phyloP scores from a whole-genome alignment of 1,139 yeast genomes.

The Taiozyma sp. region DNA sequence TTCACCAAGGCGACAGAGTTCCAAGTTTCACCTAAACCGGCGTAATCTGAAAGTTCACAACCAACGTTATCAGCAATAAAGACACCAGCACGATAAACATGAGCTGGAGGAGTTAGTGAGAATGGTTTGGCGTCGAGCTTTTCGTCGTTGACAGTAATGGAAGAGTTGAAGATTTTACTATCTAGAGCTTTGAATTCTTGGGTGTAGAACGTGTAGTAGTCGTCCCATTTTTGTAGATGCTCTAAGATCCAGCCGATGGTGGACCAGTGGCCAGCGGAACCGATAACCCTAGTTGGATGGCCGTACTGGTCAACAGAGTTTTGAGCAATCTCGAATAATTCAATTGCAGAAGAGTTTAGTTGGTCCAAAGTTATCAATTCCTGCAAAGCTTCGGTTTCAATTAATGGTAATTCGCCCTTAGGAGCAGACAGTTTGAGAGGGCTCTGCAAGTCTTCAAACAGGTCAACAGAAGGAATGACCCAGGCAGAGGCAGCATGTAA shows the following conservation, averaged over 20 bases:
- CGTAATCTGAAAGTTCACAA: conserved; percentile 59
- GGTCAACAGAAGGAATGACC: conserved; percentile 9
- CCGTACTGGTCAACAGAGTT: conserved; percentile 55
- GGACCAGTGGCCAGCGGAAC: conserved; percentile 80
- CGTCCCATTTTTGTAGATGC: conserved; percentile 51
- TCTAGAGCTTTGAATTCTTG: conserved; percentile 72
- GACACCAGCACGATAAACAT: conserved; percentile 60
- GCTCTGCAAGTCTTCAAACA: conserved; percentile 5
- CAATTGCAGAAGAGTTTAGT: conserved; percentile 58
- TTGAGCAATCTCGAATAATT: conserved; percentile 59
- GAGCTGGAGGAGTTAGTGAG: conserved; percentile 78
- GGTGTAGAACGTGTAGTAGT: conserved; percentile 60
- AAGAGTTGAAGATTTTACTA: conserved; percentile 54
- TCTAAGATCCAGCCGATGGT: conserved; percentile 65
- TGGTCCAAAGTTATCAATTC: conserved; percentile 51
- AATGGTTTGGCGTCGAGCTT: conserved; percentile 50
- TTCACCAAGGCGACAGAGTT: conserved; percentile 63
- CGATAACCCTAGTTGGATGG: conserved; percentile 92
- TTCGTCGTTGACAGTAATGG: conserved; percentile 54
- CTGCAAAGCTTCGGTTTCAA: conserved; percentile 65
- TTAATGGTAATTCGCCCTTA: conserved; percentile 29
- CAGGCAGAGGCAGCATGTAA: conserved; percentile 8
- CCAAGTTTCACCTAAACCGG: conserved; percentile 14
- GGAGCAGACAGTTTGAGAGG: not conserved
- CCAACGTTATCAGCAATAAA: conserved; percentile 60